Conservation (phyloP, 345 rosid species). For the Camelina laxa region DNA sequence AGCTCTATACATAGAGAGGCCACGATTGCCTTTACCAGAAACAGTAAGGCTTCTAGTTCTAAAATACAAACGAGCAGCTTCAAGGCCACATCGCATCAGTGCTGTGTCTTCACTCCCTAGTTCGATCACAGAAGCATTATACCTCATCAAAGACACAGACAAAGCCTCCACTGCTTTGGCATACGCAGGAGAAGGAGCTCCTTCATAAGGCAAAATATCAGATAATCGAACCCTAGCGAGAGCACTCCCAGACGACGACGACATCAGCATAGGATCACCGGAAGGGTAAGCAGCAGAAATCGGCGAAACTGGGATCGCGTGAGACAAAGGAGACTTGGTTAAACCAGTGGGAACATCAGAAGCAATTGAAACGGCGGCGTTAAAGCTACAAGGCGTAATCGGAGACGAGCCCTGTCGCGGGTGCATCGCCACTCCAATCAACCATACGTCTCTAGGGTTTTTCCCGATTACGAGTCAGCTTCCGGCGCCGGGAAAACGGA, state of each 20-base stretch:
- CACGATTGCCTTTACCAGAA: conserved; percentile 62
- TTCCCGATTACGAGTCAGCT: background rate
- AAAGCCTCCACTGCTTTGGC: conserved; percentile 80
- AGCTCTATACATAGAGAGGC: conserved; percentile 80
- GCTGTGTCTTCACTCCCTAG: conserved; percentile 72
- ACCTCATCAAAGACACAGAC: conserved; percentile 77
- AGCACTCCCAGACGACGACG: conserved; percentile 35
- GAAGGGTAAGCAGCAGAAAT: conserved; percentile 47
- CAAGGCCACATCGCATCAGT: conserved; percentile 82
- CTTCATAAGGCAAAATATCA: conserved; percentile 75
- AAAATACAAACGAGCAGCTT: conserved; percentile 78
- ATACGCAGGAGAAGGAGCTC: conserved; percentile 68
- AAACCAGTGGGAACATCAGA: conserved; percentile 21
- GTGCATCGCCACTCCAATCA: conserved; percentile 41
- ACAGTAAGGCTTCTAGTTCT: conserved; percentile 54
- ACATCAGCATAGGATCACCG: conserved; percentile 43
- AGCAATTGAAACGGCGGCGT: conserved; percentile 15
- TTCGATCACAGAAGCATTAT: conserved; percentile 88
- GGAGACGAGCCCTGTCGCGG: conserved; percentile 42
- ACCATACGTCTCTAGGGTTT: conserved; percentile 36
- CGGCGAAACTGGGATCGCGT: conserved; percentile 46
- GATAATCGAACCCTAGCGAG: conserved; percentile 74
- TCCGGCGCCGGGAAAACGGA: background rate
- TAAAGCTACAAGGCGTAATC: conserved; percentile 37
- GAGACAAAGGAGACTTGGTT: conserved; percentile 19